Percentiles rank a stretch among this genome's conserved stretches.
Evolutionary conservation across 768 basidiomycete species (phyloP).

Genomic region (Rhodotorula sphaerocarpa): DNA sequence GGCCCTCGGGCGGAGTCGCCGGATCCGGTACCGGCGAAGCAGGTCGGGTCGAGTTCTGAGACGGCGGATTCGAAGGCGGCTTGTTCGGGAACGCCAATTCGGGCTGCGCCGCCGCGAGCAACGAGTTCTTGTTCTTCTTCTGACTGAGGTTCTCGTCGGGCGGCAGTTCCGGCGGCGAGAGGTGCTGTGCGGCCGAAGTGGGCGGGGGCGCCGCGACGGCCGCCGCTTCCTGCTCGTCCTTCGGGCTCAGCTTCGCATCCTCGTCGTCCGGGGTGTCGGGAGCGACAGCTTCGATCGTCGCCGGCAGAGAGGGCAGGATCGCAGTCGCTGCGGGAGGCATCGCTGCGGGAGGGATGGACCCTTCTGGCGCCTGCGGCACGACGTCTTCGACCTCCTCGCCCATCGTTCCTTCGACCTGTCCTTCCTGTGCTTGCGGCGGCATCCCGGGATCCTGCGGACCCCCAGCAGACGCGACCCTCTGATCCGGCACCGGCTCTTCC

Average conservation of each 20-base stretch:
- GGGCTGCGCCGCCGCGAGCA: not conserved
- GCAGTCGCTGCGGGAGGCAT: slow-evolving; percentile 25
- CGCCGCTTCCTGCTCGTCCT: not conserved
- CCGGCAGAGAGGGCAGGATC: slow-evolving; percentile 9
- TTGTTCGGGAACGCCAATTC: slow-evolving; percentile 5
- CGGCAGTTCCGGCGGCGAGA: not conserved
- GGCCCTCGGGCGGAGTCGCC: not conserved
- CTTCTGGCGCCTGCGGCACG: not conserved
- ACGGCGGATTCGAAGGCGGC: not conserved
- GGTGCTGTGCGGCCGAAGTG: not conserved
- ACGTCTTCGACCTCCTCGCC: not conserved
- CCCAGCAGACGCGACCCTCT: not conserved
- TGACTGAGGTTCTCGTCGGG: not conserved
- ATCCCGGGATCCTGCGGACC: not conserved
- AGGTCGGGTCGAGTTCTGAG: not conserved
- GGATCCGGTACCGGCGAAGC: not conserved
- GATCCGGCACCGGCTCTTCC: not conserved
- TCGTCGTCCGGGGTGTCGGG: not conserved
- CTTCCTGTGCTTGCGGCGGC: not conserved
- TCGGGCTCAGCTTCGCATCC: not conserved
- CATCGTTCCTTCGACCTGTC: not conserved
- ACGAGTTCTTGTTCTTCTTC: not conserved
- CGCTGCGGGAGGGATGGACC: slow-evolving; percentile 7
- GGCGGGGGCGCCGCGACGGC: not conserved
- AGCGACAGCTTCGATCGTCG: slow-evolving; percentile 11